Base-by-base conservation (phyloP, 2,329 filamentous ascomycete species). In the Colletotrichum destructivum region DNA sequence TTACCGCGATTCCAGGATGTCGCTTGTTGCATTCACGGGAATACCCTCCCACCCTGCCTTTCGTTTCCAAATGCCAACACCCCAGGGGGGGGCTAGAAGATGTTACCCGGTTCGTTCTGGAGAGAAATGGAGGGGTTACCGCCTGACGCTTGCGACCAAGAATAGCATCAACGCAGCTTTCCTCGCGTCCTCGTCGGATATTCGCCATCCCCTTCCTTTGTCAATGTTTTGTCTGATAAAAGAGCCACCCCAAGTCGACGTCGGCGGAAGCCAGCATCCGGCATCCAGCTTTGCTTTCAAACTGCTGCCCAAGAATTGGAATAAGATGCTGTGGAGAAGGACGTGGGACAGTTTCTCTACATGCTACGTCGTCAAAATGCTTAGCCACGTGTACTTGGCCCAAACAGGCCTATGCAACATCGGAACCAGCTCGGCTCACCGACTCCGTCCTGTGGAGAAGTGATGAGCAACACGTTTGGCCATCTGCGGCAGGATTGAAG, bases 361-460 rank as follows among this genome's bases (percentile, higher is more conserved):
- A n/a, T 69, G 69, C 46, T 57, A 71, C 69, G 15, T 71, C 65
- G 69, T 40, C 69, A 69, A 69, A 71, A 69, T 71, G 69, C 69
- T 69, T 71, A 69, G 69, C 69, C 59, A 63, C 21, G 52, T 46
- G 49, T 47, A 68, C 69, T 63, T 51, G 46, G 26, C 18, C 64
- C 9, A 38, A 11, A 8, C 35, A 38, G 35, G 46, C 31, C 55
- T 69, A 46, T 63, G 59, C 49, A 59, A 55, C 65, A 62, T 40
- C 31, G 42, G 47, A n/a, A 42, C 31, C 42, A 44, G 18, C 21
- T 71, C 59, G 69, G 69, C 52, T 68, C 57, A 47, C 5, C 59
- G 51, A 49, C 51, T 31, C 69, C 65, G 46, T 59, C 42, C 65
- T 31, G 59, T 60, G 69, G 69, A 69, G 65, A 59, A 69, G 38